These are phyloP conservation scores for Tulasnella sp. DNA, from an alignment of 768 basidiomycete genomes.

Conservation along the genomic window DNA sequence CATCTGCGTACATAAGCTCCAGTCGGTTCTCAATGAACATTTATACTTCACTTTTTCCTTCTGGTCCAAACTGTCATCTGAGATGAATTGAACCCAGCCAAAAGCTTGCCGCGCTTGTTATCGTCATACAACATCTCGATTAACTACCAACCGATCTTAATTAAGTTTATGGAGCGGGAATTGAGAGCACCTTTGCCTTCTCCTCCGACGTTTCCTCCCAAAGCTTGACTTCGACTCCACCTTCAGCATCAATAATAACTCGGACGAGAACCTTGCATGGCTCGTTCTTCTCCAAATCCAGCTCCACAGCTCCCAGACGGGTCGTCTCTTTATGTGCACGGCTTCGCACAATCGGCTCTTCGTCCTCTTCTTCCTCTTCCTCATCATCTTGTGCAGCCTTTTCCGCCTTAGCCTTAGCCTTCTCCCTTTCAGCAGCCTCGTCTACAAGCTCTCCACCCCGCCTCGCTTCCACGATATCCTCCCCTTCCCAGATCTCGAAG, in stretches of 20 bases:
- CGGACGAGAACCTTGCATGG: conserved; percentile 19
- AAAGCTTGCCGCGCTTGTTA: not conserved
- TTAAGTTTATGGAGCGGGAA: conserved; percentile 14
- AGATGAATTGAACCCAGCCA: no score
- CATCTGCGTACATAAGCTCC: not conserved
- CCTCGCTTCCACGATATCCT: conserved; percentile 30
- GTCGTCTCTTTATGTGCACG: conserved; percentile 29
- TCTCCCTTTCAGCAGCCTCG: conserved; percentile 14
- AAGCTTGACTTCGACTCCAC: conserved; percentile 9
- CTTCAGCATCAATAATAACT: conserved; percentile 16
- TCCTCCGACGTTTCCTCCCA: conserved; percentile 25
- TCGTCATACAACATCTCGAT: not conserved
- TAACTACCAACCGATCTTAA: not conserved
- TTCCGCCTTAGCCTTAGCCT: conserved; percentile 16
- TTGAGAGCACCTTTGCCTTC: conserved; percentile 14
- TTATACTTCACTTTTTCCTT: not conserved
- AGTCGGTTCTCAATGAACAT: not conserved
- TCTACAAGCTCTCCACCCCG: not conserved
- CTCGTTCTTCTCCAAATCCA: conserved; percentile 24
- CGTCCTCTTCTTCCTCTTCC: conserved; percentile 33
- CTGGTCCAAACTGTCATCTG: no score
- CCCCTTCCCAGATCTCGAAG: conserved; percentile 35
- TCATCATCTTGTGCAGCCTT: conserved; percentile 30
- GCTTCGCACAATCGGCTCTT: conserved; percentile 32
- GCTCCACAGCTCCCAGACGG: conserved; percentile 1